phyloP scores from a whole-genome alignment of 805 yeast species.

The Metschnikowia anglica region DNA sequence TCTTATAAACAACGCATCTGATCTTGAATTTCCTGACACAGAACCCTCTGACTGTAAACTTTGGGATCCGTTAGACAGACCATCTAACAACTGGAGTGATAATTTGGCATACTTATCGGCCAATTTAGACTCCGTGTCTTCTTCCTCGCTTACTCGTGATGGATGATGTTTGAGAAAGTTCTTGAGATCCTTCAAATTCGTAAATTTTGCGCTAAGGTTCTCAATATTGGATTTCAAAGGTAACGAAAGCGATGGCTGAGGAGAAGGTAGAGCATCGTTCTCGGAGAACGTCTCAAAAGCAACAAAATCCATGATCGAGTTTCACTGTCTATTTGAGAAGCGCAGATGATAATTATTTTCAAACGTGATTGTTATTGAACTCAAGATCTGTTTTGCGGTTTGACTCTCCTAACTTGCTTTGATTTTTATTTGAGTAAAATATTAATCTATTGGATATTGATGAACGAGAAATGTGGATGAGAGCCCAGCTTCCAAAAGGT shows the following conservation, averaged over 20 bases:
- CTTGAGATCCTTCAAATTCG: slow-evolving; percentile 34
- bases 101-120: slow-evolving; percentile 51
- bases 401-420: neutral
- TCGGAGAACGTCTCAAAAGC: slow-evolving; percentile 38
- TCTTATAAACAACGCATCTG: slow-evolving; percentile 39
- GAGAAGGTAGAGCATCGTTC: slow-evolving; percentile 34
- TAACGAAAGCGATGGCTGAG: slow-evolving; percentile 45
- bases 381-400: too few relatives aligned
- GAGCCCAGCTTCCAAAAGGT: neutral
- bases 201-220: slow-evolving; percentile 31
- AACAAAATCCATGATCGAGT: slow-evolving; percentile 40
- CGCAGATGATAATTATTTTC: neutral
- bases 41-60: neutral
- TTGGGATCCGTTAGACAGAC: neutral
- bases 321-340: neutral
- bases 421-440: neutral
- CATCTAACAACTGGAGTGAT: slow-evolving; percentile 39
- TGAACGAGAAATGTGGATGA: neutral
- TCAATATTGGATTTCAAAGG: slow-evolving; percentile 41
- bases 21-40: slow-evolving; percentile 7
- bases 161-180: slow-evolving; percentile 26
- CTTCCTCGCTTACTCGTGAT: slow-evolving; percentile 7
- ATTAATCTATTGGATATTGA: neutral
- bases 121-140: slow-evolving; percentile 14
- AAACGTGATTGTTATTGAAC: too few relatives aligned